A percentile compares a stretch with the other conserved stretches of the same genome.
phyloP scores from a whole-genome alignment of 1,284 basidiomycete genomes.

The Cryptococcus jaspeensis region DNA sequence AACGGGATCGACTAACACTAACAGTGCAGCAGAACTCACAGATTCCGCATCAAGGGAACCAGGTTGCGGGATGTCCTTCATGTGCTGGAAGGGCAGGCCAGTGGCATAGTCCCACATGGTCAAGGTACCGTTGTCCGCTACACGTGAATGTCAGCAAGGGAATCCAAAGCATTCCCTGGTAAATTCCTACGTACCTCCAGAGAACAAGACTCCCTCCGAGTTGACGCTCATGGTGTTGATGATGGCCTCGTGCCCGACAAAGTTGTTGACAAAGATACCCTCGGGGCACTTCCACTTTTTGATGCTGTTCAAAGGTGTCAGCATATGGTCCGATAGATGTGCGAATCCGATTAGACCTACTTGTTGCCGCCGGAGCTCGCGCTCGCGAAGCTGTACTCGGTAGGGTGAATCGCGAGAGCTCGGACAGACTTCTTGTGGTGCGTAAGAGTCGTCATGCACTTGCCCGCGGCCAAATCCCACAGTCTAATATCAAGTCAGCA shows the following conservation, averaged over 20 bases:
- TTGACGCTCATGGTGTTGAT: conserved; percentile 96
- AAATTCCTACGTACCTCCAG: conserved; percentile 68
- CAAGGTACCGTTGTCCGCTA: conserved; percentile 84
- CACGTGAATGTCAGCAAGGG: background rate
- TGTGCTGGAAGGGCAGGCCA: conserved; percentile 89
- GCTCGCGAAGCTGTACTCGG: conserved; percentile 92
- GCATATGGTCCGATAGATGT: too few relatives aligned
- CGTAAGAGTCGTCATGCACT: conserved; percentile 90
- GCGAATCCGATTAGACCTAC: conserved; percentile 23
- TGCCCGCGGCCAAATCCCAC: conserved; percentile 98
- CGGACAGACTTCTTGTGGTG: conserved; percentile 99
- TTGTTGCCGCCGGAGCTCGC: conserved; percentile 96
- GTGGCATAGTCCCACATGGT: conserved; percentile 94
- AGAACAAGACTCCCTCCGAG: conserved; percentile 93
- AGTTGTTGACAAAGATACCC: conserved; percentile 92
- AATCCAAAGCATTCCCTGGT: background rate
- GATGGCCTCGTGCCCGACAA: conserved; percentile 92
- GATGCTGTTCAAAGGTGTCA: conserved; percentile 56
- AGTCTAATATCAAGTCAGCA: conserved; percentile 57
- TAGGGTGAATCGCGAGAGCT: conserved; percentile 88
- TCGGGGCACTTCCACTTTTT: conserved; percentile 99
- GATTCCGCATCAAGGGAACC: conserved; percentile 95
- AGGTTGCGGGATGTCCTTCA: conserved; percentile 93
- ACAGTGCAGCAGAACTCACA: conserved; percentile 54
- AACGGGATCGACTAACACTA: background rate